Evolutionary conservation across 2,329 filamentous ascomycete genomes (phyloP).

Genomic region (Nothopassalora personata): DNA sequence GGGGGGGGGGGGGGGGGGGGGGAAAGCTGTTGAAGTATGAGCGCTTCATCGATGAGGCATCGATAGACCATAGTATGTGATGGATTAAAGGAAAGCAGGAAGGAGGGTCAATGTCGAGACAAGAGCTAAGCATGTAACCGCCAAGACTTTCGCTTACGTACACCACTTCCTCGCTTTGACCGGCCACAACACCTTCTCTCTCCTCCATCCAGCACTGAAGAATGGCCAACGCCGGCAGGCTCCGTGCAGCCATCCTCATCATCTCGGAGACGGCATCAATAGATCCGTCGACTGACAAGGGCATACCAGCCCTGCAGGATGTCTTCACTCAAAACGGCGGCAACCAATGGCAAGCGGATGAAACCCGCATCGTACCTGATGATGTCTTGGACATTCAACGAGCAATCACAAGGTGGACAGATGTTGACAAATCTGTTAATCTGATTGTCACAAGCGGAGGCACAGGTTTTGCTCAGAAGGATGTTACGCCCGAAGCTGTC

Average conservation of each 20-base stretch:
- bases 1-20: no score
- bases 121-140: neutral
- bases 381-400: constrained; percentile 68
- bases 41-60: no score
- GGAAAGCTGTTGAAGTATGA: no score
- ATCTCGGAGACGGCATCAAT: constrained; percentile 84
- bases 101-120: no score
- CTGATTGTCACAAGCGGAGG: constrained; percentile 85
- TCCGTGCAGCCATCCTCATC: constrained; percentile 75
- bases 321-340: constrained; percentile 64
- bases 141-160: neutral
- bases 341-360: constrained; percentile 64
- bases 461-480: constrained; percentile 81
- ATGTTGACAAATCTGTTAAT: constrained; percentile 57
- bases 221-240: constrained; percentile 25
- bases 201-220: neutral
- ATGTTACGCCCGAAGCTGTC: constrained; percentile 90
- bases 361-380: constrained; percentile 74
- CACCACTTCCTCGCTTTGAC: neutral
- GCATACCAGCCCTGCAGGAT: constrained; percentile 59
- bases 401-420: constrained; percentile 67
- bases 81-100: no score
- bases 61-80: no score
- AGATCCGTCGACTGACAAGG: constrained; percentile 73
- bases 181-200: neutral